Percentiles rank a stretch among this genome's conserved stretches.
These are phyloP conservation scores for Talaromyces atroroseus DNA, from an alignment of 2,329 filamentous ascomycete species.

Conservation along the genomic window DNA sequence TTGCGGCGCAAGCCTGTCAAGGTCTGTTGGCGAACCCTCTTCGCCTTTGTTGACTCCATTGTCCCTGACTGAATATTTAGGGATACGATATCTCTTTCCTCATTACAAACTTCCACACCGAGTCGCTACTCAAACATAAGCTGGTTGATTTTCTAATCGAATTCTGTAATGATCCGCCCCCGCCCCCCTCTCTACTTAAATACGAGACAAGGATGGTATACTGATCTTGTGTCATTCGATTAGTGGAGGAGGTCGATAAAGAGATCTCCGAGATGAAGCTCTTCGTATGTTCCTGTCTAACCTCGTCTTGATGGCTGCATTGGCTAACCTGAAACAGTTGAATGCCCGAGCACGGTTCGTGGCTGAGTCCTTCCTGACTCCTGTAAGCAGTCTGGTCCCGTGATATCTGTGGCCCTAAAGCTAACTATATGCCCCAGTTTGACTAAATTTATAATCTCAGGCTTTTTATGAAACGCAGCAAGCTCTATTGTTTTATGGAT, in stretches of 20 bases:
- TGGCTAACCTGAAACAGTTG: conserved; percentile 55
- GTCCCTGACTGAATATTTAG: conserved; percentile 44
- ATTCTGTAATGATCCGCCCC: conserved; percentile 49
- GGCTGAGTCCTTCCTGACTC: conserved; percentile 95
- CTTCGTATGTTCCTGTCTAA: conserved; percentile 61
- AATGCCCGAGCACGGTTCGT: conserved; percentile 97
- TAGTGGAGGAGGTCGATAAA: conserved; percentile 96
- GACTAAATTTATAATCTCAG: conserved; percentile 13
- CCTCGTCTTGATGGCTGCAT: conserved; percentile 11
- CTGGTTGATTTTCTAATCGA: conserved; percentile 98
- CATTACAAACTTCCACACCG: conserved; percentile 97
- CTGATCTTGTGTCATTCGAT: neutral
- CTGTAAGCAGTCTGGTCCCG: conserved; percentile 50
- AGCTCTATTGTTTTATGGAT: neutral
- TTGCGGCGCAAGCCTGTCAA: conserved; percentile 91
- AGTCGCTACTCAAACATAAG: conserved; percentile 98
- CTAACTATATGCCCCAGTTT: conserved; percentile 15
- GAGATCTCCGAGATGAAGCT: conserved; percentile 99
- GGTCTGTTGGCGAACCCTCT: conserved; percentile 42
- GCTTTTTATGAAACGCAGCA: neutral
- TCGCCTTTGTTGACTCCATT: neutral
- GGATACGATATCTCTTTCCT: conserved; percentile 98
- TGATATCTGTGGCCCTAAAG: neutral
- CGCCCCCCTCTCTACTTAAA: neutral
- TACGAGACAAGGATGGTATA: neutral